A percentile compares a stretch with the other conserved stretches of the same genome.
These are phyloP conservation scores for Psilocybe mexicana DNA, from an alignment of 1,284 basidiomycete genomes.

Conservation along the genomic window DNA sequence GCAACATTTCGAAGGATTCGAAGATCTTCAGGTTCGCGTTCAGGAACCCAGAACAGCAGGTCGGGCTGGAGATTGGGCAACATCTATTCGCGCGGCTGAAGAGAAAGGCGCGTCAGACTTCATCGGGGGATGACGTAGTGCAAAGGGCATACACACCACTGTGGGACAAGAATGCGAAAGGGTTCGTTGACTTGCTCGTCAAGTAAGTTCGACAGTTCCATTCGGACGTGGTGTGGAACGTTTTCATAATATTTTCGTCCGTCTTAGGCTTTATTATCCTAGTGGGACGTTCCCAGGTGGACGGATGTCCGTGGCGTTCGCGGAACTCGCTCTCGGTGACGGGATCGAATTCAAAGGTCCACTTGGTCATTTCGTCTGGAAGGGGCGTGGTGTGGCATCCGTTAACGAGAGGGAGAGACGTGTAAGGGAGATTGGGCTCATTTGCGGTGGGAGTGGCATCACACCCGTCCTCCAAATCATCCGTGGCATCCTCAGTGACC, in stretches of 20 bases:
- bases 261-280: conserved; percentile 43
- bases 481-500: conserved; percentile 48
- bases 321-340: conserved; percentile 51
- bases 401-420: conserved; percentile 40
- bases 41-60: conserved; percentile 39
- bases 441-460: conserved; percentile 65
- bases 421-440: conserved; percentile 52
- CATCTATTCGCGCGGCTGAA: conserved; percentile 58
- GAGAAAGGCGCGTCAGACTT: conserved; percentile 31
- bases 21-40: conserved; percentile 58
- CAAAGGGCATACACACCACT: conserved; percentile 70
- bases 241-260: not conserved
- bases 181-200: conserved; percentile 56
- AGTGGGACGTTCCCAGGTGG: conserved; percentile 48
- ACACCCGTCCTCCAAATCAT: conserved; percentile 62
- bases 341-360: conserved; percentile 66
- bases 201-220: conserved; percentile 36
- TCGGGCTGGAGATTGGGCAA: conserved; percentile 68
- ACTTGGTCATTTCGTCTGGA: conserved; percentile 59
- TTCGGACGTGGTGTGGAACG: not conserved
- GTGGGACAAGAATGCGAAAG: conserved; percentile 43
- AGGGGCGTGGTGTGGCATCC: conserved; percentile 41
- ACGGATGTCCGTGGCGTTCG: conserved; percentile 57
- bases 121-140: conserved; percentile 40
- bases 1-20: conserved; percentile 49